phyloP scores from a whole-genome alignment of 2,329 filamentous ascomycete genomes.

The Ascochyta pisi region DNA sequence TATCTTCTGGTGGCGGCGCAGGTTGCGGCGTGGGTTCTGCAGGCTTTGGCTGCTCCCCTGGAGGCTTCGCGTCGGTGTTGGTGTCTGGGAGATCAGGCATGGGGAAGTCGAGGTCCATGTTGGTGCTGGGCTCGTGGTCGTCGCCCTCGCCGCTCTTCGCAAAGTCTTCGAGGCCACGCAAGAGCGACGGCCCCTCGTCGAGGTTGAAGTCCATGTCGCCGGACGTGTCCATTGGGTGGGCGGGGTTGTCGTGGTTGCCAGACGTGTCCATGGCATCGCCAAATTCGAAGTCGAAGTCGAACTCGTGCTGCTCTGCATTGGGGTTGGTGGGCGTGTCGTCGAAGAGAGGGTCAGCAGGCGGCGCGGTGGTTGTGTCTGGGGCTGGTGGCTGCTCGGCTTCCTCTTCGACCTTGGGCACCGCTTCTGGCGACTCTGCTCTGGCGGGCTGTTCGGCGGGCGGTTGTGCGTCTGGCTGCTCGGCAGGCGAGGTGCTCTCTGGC shows the following conservation, averaged over 20 bases:
- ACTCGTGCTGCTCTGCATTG: constrained; percentile 33
- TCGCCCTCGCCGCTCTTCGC: constrained; percentile 36
- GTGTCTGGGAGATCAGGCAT: constrained; percentile 42
- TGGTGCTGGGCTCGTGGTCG: constrained; percentile 14
- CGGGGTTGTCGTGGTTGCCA: constrained; percentile 24
- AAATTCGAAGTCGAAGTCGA: constrained; percentile 50
- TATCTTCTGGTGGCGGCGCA: neutral
- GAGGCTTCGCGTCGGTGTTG: constrained; percentile 18
- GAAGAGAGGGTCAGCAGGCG: constrained; percentile 38
- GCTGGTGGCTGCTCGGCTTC: constrained; percentile 21
- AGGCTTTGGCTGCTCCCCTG: constrained; percentile 9
- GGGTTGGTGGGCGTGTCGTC: constrained; percentile 39
- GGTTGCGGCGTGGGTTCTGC: constrained; percentile 15
- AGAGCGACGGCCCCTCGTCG: constrained; percentile 40
- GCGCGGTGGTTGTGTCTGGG: constrained; percentile 24
- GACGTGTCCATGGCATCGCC: constrained; percentile 39
- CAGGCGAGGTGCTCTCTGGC: constrained; percentile 14
- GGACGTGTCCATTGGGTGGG: constrained; percentile 37
- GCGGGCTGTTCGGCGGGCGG: constrained; percentile 3
- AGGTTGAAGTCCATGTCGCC: constrained; percentile 43
- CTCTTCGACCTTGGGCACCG: constrained; percentile 22
- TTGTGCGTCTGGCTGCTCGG: neutral
- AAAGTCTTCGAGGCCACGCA: constrained; percentile 48
- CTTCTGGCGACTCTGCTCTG: constrained; percentile 15
- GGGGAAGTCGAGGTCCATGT: constrained; percentile 40